Evolutionary conservation across 2,329 filamentous ascomycete genomes (phyloP), one percentile per base, ranked within the genome.

Genomic region (Fragosphaeria purpurea): DNA sequence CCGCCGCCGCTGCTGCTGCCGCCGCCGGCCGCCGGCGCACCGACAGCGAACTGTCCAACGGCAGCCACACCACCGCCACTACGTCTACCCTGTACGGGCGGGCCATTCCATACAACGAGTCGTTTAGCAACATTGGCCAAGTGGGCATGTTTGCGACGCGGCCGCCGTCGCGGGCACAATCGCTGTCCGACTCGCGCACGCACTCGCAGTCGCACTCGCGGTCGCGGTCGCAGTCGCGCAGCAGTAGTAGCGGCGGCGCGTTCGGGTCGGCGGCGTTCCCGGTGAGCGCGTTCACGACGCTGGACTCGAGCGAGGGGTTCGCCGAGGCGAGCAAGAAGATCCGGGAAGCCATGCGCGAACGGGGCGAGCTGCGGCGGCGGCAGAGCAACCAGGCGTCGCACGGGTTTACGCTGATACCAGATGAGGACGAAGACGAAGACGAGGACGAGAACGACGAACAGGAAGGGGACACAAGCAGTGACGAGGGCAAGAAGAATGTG

Each of bases 111-210:
- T 83, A 86, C 53, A 96, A 95, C 70, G 93, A 97, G 67, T 93
- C 87, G 0, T 96, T 96, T 70, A 84, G 84, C 66, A 91, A 97
- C 65, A 85, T 97, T 56, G 85, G 87, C 10, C 82, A 79, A 46
- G 85, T 95, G 57, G 87, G 86, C 54, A 84, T 98, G 68, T 98
- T 97, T 70, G 88, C 90, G 3, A 93, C 88, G 12, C 77, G 87
- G 34, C 89, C 90, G 5, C 77, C 85, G n/a, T 94, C 86, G 47
- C 77, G 82, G 51, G n/a, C n/a, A n/a, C n/a, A n/a, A n/a, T n/a
- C n/a, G n/a, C n/a, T n/a, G n/a, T n/a, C n/a, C n/a, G n/a, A n/a
- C n/a, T n/a, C n/a, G n/a, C n/a, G n/a, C n/a, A n/a, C n/a, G n/a
- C n/a, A n/a, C n/a, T 83, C 78, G 57, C 76, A 85, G 32, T 86